Conservation (phyloP, 2,329 filamentous ascomycete species). For the Cladorrhinum sp. region DNA sequence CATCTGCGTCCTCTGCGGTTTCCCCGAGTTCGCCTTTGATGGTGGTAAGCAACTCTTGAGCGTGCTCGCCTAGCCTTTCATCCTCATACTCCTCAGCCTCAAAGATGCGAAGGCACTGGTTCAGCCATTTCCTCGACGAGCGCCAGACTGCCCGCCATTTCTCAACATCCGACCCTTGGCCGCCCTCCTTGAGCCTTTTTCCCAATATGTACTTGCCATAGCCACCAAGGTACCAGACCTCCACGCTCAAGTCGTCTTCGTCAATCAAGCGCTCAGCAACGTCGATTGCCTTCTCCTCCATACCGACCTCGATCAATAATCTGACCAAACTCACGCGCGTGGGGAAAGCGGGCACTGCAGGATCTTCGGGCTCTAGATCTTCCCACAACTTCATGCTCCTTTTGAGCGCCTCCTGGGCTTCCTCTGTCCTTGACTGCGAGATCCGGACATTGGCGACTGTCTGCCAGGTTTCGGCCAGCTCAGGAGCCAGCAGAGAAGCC, state of each 20-base stretch:
- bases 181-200: conserved; percentile 57
- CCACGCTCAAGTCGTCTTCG: conserved; percentile 92
- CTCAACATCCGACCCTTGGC: conserved; percentile 37
- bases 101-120: conserved; percentile 78
- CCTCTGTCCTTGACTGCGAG: conserved; percentile 75
- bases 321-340: conserved; percentile 79
- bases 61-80: conserved; percentile 71
- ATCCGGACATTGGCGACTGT: conserved; percentile 92
- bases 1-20: conserved; percentile 48
- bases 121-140: conserved; percentile 78
- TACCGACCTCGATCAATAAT: conserved; percentile 83
- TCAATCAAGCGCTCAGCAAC: conserved; percentile 79
- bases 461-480: conserved; percentile 85
- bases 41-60: conserved; percentile 63
- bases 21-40: conserved; percentile 65
- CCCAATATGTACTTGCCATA: conserved; percentile 85
- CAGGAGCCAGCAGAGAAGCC: conserved; percentile 79
- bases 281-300: conserved; percentile 80
- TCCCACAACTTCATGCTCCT: conserved; percentile 83
- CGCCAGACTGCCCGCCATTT: conserved; percentile 63
- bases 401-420: conserved; percentile 74
- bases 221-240: conserved; percentile 95
- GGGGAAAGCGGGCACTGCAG: conserved; percentile 77
- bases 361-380: conserved; percentile 68
- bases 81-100: conserved; percentile 79